These are phyloP conservation scores for Lactarius trivialis DNA, from an alignment of 768 basidiomycete genomes.

Conservation along the genomic window DNA sequence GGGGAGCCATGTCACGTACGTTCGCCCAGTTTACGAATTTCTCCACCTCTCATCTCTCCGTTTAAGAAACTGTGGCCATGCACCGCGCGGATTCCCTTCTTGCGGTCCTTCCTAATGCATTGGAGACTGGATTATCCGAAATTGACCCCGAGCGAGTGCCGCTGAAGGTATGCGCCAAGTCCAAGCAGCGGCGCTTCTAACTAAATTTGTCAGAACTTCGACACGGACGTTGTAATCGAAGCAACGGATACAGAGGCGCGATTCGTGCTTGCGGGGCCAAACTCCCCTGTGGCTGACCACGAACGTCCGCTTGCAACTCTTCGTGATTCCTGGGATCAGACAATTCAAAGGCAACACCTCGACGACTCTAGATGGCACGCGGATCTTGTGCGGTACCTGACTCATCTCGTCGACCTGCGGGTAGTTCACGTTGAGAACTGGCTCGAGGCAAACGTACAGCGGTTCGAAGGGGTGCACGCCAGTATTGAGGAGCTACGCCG, in stretches of 20 bases:
- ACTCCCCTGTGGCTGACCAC: conserved; percentile 20
- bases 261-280: conserved; percentile 30
- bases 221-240: conserved; percentile 33
- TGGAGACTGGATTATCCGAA: conserved; percentile 41
- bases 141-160: conserved; percentile 40
- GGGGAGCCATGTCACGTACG: conserved; percentile 58
- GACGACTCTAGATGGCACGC: conserved; percentile 40
- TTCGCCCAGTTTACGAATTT: neutral
- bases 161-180: conserved; percentile 37
- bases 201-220: conserved; percentile 38
- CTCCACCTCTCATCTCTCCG: neutral
- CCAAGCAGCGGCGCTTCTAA: neutral
- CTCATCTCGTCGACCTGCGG: conserved; percentile 36
- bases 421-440: conserved; percentile 43
- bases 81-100: conserved; percentile 37
- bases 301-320: conserved; percentile 26
- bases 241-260: conserved; percentile 32
- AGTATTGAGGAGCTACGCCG: conserved; percentile 42
- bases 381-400: conserved; percentile 35
- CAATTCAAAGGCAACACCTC: conserved; percentile 29
- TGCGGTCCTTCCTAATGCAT: conserved; percentile 38
- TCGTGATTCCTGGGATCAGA: conserved; percentile 30
- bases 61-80: conserved; percentile 43
- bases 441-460: conserved; percentile 41
- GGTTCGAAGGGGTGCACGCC: conserved; percentile 40